Conservation (phyloP, 2,329 filamentous ascomycete species). For the Monilinia fructicola region DNA sequence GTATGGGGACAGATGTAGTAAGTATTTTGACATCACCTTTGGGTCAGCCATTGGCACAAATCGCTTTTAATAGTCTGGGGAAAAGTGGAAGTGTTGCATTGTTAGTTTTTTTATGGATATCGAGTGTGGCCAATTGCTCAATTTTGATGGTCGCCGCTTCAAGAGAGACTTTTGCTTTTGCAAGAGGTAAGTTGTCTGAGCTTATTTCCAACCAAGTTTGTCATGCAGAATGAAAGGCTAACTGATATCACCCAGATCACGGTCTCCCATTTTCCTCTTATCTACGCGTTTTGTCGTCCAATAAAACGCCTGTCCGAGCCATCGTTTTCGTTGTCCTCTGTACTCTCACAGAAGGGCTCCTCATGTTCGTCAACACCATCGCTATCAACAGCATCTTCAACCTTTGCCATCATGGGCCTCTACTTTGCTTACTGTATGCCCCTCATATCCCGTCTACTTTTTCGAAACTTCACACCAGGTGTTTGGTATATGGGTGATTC, state of each 20-base stretch:
- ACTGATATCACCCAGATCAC: slow-evolving; percentile 32
- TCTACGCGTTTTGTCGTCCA: slow-evolving; percentile 36
- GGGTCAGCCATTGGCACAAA: slow-evolving; percentile 55
- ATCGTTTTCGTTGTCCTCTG: slow-evolving; percentile 37
- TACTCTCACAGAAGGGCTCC: slow-evolving; percentile 38
- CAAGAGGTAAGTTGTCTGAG: slow-evolving; percentile 33
- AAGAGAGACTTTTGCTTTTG: slow-evolving; percentile 39
- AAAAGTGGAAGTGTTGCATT: slow-evolving; percentile 49
- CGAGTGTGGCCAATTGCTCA: slow-evolving; percentile 39
- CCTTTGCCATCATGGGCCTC: slow-evolving; percentile 41
- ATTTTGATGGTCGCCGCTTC: slow-evolving; percentile 41
- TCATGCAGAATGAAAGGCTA: background rate
- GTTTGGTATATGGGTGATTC: slow-evolving; percentile 40
- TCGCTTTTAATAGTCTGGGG: slow-evolving; percentile 58
- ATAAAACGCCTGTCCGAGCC: slow-evolving; percentile 39
- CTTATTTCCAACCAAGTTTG: no score
- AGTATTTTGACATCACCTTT: slow-evolving; percentile 49
- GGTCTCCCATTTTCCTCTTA: slow-evolving; percentile 38
- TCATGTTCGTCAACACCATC: slow-evolving; percentile 41
- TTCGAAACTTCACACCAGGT: slow-evolving; percentile 38
- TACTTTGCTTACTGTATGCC: slow-evolving; percentile 42
- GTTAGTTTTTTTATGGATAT: slow-evolving; percentile 38
- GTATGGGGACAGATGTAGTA: slow-evolving; percentile 50
- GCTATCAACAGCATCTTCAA: slow-evolving; percentile 42
- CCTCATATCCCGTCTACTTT: slow-evolving; percentile 36